A percentile compares a stretch with the other conserved stretches of the same genome.
phyloP scores from a whole-genome alignment of 257 asterid species.

The Solanum virginianum region DNA sequence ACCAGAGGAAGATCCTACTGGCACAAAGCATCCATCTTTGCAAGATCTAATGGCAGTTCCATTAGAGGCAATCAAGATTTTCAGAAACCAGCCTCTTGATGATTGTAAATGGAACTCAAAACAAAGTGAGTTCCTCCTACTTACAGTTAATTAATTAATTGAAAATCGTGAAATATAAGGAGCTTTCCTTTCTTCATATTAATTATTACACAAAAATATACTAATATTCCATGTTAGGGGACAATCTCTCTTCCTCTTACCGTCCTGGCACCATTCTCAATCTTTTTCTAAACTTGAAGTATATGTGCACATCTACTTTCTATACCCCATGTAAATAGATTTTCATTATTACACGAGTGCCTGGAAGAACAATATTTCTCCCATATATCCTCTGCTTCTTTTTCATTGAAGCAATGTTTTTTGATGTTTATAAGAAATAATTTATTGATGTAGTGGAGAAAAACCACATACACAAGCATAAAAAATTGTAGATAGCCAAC shows the following conservation, averaged over 20 bases:
- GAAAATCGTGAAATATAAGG: background rate
- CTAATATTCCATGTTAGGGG: background rate
- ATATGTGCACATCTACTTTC: background rate
- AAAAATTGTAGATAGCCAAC: background rate
- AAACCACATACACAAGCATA: background rate
- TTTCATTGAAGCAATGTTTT: background rate
- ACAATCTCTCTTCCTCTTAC: background rate
- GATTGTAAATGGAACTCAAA: background rate
- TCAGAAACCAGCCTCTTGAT: background rate
- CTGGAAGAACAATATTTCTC: background rate
- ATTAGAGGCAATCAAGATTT: background rate
- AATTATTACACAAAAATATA: background rate
- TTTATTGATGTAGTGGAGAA: background rate
- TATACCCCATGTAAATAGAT: background rate
- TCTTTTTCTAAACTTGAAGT: background rate
- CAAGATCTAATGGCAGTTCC: background rate
- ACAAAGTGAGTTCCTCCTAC: background rate
- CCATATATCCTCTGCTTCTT: background rate
- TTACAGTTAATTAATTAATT: background rate
- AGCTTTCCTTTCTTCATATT: background rate
- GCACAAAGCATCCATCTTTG: background rate
- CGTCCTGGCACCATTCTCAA: background rate
- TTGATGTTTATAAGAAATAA: background rate
- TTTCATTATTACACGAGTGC: background rate
- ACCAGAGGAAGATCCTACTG: background rate